phyloP scores from a whole-genome alignment of 2,329 filamentous ascomycete genomes.

The Alternaria sp. region DNA sequence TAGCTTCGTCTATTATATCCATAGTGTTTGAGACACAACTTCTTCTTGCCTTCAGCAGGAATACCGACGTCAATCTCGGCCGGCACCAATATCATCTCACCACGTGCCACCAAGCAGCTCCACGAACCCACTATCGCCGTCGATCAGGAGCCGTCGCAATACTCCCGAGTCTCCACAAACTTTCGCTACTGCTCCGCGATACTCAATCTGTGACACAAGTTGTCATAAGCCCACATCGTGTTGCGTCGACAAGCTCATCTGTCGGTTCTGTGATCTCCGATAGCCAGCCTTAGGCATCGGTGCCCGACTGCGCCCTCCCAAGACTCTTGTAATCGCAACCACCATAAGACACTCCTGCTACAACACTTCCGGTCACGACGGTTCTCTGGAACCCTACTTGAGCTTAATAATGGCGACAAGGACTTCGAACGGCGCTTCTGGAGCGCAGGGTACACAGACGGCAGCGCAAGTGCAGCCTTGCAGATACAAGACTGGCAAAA shows the following conservation, averaged over 20 bases:
- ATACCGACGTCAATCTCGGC: neutral
- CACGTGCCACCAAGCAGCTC: constrained; percentile 5
- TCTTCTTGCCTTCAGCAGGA: neutral
- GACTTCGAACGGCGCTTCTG: constrained; percentile 47
- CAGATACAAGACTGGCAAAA: constrained; percentile 98
- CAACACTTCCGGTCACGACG: neutral
- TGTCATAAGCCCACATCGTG: neutral
- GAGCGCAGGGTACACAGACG: constrained; percentile 42
- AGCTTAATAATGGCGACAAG: constrained; percentile 12
- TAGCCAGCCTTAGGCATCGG: constrained; percentile 20
- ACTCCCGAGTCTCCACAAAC: neutral
- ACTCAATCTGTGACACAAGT: neutral
- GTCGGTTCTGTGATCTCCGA: constrained; percentile 2
- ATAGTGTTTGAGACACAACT: neutral
- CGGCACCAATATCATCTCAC: neutral
- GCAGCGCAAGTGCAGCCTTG: constrained; percentile 83
- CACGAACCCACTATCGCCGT: neutral
- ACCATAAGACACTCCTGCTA: neutral
- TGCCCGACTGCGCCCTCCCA: constrained; percentile 11
- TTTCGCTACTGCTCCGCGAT: neutral
- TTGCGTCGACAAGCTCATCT: neutral
- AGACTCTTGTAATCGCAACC: constrained; percentile 2
- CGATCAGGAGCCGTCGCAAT: constrained; percentile 2
- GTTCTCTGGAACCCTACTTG: neutral
- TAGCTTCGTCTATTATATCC: neutral